These are phyloP conservation scores for Auricularia auricula-judae DNA, from an alignment of 768 basidiomycete species.

Conservation along the genomic window DNA sequence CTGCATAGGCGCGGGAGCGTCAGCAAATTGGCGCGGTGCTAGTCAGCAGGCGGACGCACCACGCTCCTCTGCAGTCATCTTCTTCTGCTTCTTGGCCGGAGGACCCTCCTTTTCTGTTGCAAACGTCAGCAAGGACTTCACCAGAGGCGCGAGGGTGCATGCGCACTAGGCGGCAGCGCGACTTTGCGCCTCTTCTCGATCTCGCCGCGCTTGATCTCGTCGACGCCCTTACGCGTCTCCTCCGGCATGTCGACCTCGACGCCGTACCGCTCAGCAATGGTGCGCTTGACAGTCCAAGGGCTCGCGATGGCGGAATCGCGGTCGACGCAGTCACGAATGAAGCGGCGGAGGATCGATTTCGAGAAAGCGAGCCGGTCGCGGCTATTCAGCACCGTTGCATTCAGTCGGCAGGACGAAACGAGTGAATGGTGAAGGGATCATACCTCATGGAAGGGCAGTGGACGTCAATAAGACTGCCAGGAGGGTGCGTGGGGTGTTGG, in stretches of 20 bases:
- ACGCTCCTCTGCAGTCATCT: conserved; percentile 61
- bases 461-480: conserved; percentile 76
- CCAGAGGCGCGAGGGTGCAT: background rate
- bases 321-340: conserved; percentile 91
- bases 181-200: conserved; percentile 88
- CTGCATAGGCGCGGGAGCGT: background rate
- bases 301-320: conserved; percentile 86
- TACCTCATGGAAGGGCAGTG: conserved; percentile 73
- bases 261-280: conserved; percentile 75
- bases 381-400: conserved; percentile 28
- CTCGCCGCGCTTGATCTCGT: conserved; percentile 73
- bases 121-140: background rate
- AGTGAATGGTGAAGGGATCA: conserved; percentile 10
- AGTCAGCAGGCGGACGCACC: conserved; percentile 28
- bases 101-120: conserved; percentile 67
- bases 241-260: conserved; percentile 81
- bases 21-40: conserved; percentile 4
- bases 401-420: conserved; percentile 2
- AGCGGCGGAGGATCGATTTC: conserved; percentile 92
- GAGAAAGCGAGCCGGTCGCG: conserved; percentile 94
- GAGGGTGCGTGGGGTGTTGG: conserved; percentile 13
- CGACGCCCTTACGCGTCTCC: conserved; percentile 67
- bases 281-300: conserved; percentile 89
- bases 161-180: background rate
- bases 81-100: conserved; percentile 73